Percentiles rank a stretch among this genome's conserved stretches.
Conservation (phyloP, 140 eudicot species). For the Cichorium intybus region DNA sequence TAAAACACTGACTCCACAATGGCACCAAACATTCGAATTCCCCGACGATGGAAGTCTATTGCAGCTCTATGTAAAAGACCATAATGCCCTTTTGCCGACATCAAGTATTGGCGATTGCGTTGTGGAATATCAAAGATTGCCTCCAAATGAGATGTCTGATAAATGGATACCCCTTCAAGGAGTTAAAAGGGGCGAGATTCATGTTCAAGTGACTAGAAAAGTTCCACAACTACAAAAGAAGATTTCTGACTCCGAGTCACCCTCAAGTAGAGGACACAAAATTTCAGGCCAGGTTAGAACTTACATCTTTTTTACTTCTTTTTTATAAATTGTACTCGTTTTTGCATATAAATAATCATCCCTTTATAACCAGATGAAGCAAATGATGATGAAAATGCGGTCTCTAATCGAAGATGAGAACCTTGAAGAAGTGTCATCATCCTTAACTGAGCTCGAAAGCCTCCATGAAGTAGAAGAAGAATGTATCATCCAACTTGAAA, state of each 20-base stretch:
- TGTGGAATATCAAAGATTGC: constrained; percentile 82
- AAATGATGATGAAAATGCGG: constrained; percentile 63
- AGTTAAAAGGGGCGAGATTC: constrained; percentile 89
- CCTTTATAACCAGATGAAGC: constrained; percentile 56
- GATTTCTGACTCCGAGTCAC: constrained; percentile 51
- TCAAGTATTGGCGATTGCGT: constrained; percentile 87
- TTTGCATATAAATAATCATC: not conserved
- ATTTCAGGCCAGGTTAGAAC: constrained; percentile 65
- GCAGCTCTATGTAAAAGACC: constrained; percentile 79
- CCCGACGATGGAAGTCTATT: constrained; percentile 84
- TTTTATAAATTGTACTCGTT: not conserved
- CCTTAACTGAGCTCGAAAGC: constrained; percentile 69
- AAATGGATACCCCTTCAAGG: constrained; percentile 99
- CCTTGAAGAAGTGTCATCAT: constrained; percentile 47
- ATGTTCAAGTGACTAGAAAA: constrained; percentile 78
- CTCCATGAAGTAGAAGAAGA: constrained; percentile 73
- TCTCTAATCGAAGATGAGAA: constrained; percentile 52
- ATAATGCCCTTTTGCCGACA: constrained; percentile 74
- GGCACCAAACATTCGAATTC: constrained; percentile 97
- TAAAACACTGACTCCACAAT: constrained; percentile 77
- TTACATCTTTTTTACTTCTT: not conserved
- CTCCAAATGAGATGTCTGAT: constrained; percentile 77
- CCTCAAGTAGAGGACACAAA: constrained; percentile 53
- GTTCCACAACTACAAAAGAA: constrained; percentile 62
- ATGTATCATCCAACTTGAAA: constrained; percentile 75